phyloP scores from a whole-genome alignment of 1,139 yeast genomes.

The Candida mesenterica region DNA sequence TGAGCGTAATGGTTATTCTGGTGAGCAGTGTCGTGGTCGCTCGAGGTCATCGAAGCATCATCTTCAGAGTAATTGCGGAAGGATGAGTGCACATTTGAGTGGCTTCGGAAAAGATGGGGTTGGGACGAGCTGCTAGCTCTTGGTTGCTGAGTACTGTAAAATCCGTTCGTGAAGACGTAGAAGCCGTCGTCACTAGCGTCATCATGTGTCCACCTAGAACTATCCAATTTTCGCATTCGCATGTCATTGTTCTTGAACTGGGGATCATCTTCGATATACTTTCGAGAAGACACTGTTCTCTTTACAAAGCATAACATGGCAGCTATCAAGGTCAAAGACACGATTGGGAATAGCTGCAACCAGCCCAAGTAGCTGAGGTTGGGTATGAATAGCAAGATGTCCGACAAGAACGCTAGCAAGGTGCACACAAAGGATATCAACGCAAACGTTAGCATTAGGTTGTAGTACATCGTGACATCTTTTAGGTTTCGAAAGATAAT shows the following conservation, averaged over 20 bases:
- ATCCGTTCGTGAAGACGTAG: conserved; percentile 46
- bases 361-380: conserved; percentile 43
- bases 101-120: no score
- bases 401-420: conserved; percentile 41
- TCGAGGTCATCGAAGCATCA: not conserved
- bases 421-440: conserved; percentile 38
- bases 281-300: conserved; percentile 37
- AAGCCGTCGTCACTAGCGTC: conserved; percentile 47
- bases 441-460: conserved; percentile 32
- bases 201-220: conserved; percentile 25
- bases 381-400: conserved; percentile 41
- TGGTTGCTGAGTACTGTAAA: conserved; percentile 12
- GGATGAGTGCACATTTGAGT: no score
- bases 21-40: not conserved
- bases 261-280: conserved; percentile 33
- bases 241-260: conserved; percentile 37
- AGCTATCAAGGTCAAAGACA: conserved; percentile 34
- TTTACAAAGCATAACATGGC: conserved; percentile 43
- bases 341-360: conserved; percentile 43
- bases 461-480: conserved; percentile 5
- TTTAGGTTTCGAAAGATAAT: conserved; percentile 11
- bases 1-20: no score
- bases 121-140: not conserved
- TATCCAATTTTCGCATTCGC: conserved; percentile 27
- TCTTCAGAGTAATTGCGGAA: not conserved